Evolutionary conservation across 2,329 filamentous ascomycete genomes (phyloP).

Genomic region (Penicillium sp.): DNA sequence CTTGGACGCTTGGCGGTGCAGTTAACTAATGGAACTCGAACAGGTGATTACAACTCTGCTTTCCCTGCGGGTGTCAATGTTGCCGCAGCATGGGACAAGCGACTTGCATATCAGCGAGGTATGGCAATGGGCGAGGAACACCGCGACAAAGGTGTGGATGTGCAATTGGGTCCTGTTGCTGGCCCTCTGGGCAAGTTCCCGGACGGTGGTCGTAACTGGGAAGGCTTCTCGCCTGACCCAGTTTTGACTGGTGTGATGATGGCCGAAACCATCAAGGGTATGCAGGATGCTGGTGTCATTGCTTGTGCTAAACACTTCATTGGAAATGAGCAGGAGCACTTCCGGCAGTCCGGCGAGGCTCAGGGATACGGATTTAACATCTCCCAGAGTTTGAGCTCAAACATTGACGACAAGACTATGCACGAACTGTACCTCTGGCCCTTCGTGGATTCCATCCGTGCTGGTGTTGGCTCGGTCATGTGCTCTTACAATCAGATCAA

Average conservation of each 20-base stretch:
- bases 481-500: slow-evolving; percentile 73
- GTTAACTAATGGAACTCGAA: not conserved
- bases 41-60: slow-evolving; percentile 73
- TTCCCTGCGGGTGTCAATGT: slow-evolving; percentile 76
- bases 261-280: slow-evolving; percentile 70
- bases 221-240: slow-evolving; percentile 67
- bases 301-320: slow-evolving; percentile 79
- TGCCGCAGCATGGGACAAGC: slow-evolving; percentile 77
- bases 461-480: slow-evolving; percentile 66
- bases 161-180: slow-evolving; percentile 73
- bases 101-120: slow-evolving; percentile 66
- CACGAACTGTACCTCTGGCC: slow-evolving; percentile 65
- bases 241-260: slow-evolving; percentile 71
- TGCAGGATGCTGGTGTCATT: slow-evolving; percentile 77
- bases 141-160: slow-evolving; percentile 70
- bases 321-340: slow-evolving; percentile 70
- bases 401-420: slow-evolving; percentile 62
- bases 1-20: not conserved
- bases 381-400: slow-evolving; percentile 58
- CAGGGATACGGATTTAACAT: slow-evolving; percentile 61
- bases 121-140: slow-evolving; percentile 73
- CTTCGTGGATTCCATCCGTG: slow-evolving; percentile 65
- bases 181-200: slow-evolving; percentile 68
- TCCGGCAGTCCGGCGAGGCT: slow-evolving; percentile 62
- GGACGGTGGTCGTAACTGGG: slow-evolving; percentile 69